Percentiles rank a stretch among this genome's conserved stretches.
phyloP scores from a whole-genome alignment of 331 rosid genomes.

The Arachis monticola region DNA sequence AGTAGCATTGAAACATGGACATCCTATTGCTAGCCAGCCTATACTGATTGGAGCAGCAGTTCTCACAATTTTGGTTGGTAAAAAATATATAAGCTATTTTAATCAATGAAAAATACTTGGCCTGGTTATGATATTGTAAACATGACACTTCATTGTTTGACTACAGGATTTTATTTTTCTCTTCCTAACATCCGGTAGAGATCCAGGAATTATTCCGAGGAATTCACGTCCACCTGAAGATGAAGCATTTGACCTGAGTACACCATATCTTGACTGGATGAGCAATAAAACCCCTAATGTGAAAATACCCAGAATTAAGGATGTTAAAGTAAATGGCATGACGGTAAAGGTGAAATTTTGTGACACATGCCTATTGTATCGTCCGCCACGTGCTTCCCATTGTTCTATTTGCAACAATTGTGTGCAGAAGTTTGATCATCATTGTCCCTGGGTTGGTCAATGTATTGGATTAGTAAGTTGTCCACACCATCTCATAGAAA shows the following conservation, averaged over 20 bases:
- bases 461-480: conserved; percentile 76
- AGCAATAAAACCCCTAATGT: conserved; percentile 44
- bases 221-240: conserved; percentile 58
- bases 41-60: conserved; percentile 64
- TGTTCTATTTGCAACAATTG: conserved; percentile 85
- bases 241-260: conserved; percentile 45
- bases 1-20: conserved; percentile 42
- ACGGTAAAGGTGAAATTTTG: conserved; percentile 75
- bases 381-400: conserved; percentile 87
- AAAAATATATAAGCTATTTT: conserved; percentile 37
- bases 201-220: conserved; percentile 81
- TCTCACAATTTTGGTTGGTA: conserved; percentile 89
- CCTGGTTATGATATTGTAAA: conserved; percentile 21
- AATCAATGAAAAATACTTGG: conserved; percentile 16
- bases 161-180: conserved; percentile 73
- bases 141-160: conserved; percentile 25
- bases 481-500: conserved; percentile 5
- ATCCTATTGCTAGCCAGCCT: conserved; percentile 49
- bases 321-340: conserved; percentile 62
- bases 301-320: conserved; percentile 68
- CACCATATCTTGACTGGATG: conserved; percentile 62
- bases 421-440: conserved; percentile 85
- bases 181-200: conserved; percentile 74
- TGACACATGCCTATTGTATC: conserved; percentile 77
- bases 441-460: conserved; percentile 92